phyloP scores from a whole-genome alignment of 129 eudicot species.

The Apium graveolens region DNA sequence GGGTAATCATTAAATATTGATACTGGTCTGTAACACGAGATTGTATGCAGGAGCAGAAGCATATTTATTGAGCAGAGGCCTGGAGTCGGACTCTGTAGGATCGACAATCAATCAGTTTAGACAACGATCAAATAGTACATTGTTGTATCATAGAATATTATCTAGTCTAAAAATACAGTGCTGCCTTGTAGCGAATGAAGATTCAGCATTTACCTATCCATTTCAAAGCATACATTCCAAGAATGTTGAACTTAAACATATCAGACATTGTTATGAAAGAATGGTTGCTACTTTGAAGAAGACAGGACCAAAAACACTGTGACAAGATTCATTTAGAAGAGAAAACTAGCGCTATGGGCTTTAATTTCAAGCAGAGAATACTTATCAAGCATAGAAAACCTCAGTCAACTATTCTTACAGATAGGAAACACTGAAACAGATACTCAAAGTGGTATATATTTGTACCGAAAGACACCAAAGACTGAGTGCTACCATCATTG shows the following conservation, averaged over 20 bases:
- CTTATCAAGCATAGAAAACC: background rate
- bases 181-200: background rate
- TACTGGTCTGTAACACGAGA: conserved; percentile 46
- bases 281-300: background rate
- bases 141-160: background rate
- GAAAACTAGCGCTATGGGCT: background rate
- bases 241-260: background rate
- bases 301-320: background rate
- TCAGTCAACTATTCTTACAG: background rate
- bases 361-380: background rate
- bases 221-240: background rate
- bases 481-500: conserved; percentile 38
- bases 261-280: no score
- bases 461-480: background rate
- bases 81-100: conserved; percentile 35
- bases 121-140: background rate
- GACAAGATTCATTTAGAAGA: background rate
- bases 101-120: background rate
- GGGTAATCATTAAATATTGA: no score
- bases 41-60: conserved; percentile 33
- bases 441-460: background rate
- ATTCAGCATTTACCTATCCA: background rate
- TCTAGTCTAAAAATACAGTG: background rate
- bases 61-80: conserved; percentile 39
- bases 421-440: background rate